phyloP scores from a whole-genome alignment of 768 basidiomycete species.

The Galerina sulciceps region DNA sequence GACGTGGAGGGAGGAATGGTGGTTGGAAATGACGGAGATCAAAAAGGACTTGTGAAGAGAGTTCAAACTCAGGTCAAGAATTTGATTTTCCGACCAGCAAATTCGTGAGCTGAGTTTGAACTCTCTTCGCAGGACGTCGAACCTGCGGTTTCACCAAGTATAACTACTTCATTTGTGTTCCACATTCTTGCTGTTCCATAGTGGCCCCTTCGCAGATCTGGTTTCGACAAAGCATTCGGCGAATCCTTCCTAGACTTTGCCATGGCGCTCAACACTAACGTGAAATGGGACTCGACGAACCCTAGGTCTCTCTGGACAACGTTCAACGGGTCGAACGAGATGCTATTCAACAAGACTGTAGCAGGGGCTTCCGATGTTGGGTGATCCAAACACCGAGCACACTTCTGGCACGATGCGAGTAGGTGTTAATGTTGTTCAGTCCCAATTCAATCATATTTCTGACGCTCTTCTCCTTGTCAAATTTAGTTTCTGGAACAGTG shows the following conservation, averaged over 20 bases:
- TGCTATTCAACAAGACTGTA: slow-evolving; percentile 50
- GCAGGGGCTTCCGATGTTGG: slow-evolving; percentile 33
- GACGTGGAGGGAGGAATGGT: too few relatives aligned
- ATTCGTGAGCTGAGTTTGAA: too few relatives aligned
- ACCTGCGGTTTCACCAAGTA: slow-evolving; percentile 49
- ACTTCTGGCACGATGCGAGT: slow-evolving; percentile 42
- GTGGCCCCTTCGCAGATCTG: slow-evolving; percentile 34
- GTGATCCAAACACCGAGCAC: slow-evolving; percentile 30
- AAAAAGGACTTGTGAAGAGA: too few relatives aligned
- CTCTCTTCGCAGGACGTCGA: too few relatives aligned
- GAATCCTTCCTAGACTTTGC: slow-evolving; percentile 43
- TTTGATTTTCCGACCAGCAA: too few relatives aligned
- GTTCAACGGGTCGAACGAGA: slow-evolving; percentile 38
- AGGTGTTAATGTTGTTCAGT: too few relatives aligned
- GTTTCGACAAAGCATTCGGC: slow-evolving; percentile 40
- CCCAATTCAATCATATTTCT: too few relatives aligned
- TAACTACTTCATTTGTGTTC: slow-evolving; percentile 7
- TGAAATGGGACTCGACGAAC: slow-evolving; percentile 33
- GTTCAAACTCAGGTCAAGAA: too few relatives aligned
- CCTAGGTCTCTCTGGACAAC: slow-evolving; percentile 41
- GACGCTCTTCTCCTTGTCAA: background rate
- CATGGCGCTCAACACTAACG: slow-evolving; percentile 34
- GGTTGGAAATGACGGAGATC: too few relatives aligned
- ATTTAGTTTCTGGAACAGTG: slow-evolving; percentile 19
- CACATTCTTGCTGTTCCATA: background rate